These are phyloP conservation scores for Psidium friedrichsthalianum DNA, from an alignment of 345 rosid species.

Conservation along the genomic window DNA sequence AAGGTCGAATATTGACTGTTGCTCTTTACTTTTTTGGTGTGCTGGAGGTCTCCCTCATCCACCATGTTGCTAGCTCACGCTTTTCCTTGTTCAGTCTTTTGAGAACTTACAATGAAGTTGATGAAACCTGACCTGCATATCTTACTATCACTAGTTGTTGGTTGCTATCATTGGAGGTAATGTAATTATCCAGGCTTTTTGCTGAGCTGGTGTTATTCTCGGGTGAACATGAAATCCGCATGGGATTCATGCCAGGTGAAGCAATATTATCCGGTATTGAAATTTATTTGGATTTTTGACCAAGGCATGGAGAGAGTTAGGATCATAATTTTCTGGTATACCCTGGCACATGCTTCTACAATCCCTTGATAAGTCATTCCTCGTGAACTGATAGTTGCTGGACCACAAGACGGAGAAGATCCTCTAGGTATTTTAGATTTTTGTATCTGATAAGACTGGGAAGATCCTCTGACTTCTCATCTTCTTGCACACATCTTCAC, in stretches of 20 bases:
- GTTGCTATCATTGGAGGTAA: neutral
- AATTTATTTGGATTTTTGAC: neutral
- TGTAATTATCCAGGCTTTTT: neutral
- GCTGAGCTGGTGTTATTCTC: neutral
- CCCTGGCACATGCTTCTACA: neutral
- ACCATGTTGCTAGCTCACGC: neutral
- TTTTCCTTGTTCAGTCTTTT: neutral
- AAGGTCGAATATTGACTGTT: neutral
- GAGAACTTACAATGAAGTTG: neutral
- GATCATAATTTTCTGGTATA: neutral
- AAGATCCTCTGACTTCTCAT: neutral
- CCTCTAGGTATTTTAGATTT: no score
- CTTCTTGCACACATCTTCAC: neutral
- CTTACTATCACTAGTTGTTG: neutral
- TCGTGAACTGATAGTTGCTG: neutral
- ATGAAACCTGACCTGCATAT: neutral
- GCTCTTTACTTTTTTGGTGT: neutral
- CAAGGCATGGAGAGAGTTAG: neutral
- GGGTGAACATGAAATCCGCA: neutral
- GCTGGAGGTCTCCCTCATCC: neutral
- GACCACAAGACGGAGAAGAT: neutral
- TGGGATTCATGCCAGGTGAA: neutral
- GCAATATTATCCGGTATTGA: neutral
- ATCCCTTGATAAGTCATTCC: neutral
- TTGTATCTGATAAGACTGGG: no score